These are phyloP conservation scores for Diplodia corticola DNA, from an alignment of 2,329 filamentous ascomycete genomes.

Conservation along the genomic window DNA sequence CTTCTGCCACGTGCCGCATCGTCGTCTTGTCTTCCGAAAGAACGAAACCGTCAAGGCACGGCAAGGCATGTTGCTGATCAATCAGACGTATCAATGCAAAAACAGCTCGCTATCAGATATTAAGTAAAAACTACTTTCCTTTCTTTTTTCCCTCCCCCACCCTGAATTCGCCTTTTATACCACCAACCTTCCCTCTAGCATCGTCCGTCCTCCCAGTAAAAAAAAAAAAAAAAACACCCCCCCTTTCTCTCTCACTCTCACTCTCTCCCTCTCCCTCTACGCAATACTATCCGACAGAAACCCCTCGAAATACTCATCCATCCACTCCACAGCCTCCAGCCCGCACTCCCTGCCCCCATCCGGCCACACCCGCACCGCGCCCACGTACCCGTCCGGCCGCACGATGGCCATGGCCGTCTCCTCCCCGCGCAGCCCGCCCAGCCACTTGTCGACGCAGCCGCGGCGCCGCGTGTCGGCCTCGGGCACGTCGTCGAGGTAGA, in stretches of 20 bases:
- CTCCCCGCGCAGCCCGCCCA: conserved; percentile 57
- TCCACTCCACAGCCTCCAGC: conserved; percentile 43
- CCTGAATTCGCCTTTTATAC: too few species aligned
- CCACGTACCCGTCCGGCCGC: conserved; percentile 73
- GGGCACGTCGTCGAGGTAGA: conserved; percentile 68
- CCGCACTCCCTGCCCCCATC: conserved; percentile 35
- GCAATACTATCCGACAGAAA: conserved; percentile 37
- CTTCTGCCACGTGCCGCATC: too few species aligned
- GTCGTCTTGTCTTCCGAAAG: too few species aligned
- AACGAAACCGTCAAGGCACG: too few species aligned
- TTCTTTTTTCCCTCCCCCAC: too few species aligned
- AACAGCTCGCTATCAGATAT: too few species aligned
- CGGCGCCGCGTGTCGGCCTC: conserved; percentile 54
- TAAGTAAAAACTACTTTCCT: too few species aligned
- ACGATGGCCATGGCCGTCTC: conserved; percentile 68
- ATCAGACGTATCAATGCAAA: too few species aligned
- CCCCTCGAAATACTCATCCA: conserved; percentile 54
- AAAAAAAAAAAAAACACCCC: too few species aligned
- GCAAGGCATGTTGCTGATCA: too few species aligned
- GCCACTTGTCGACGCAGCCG: conserved; percentile 68
- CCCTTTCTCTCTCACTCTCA: not conserved
- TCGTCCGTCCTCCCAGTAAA: too few species aligned
- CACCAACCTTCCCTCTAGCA: too few species aligned
- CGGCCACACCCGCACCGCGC: conserved; percentile 54
- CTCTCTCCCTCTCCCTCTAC: not conserved